Base-by-base conservation (phyloP, 164 flowering plant species). In the Magnolia changhungtana region DNA sequence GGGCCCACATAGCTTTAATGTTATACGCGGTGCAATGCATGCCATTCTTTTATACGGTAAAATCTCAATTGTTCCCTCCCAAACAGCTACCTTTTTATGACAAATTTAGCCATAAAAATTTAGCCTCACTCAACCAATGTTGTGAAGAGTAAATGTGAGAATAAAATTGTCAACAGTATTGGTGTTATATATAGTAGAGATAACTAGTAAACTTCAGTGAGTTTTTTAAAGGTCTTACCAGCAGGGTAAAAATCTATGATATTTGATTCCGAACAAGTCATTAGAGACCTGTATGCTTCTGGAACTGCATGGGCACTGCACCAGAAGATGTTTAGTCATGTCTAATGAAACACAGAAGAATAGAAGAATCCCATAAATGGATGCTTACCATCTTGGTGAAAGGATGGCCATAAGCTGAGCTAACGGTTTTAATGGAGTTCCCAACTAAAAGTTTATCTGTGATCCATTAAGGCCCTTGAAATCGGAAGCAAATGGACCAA, bases 401-500 rank as follows among this genome's bases (percentile, higher is more conserved):
- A 88, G 83, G 2, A 87, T 89, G 45, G 74, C 88, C 89, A 90
- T 81, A 4, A 90, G 82, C 55, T 88, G 91, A 74, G 85, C 88
- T 78, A 88, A 85, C 0, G 93, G 93, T 72, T 76, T 80, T 59
- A 86, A 90, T 0, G 91, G 90, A 45, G 63, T 71, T 49, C 87
- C 90, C 74, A 78, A 78, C 4, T 80, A 63, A 58, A 90, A 88
- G 8, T 72, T 78, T 13, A 79, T 75, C 45, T 75, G 63, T 3
- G 79, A 69, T 21, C 74, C 72, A 1, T 81, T 20, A 13, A 90
- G 77, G 1, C 90, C 88, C 64, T 78, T 82, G 2, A 87, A 29
- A 29, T 90, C 90, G 0, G 93, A 90, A 19, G 88, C 90, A 79
- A 87, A 86, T 1, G 89, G 89, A 29, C 87, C 90, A 78, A 85